phyloP scores from a whole-genome alignment of 2,329 filamentous ascomycete genomes.

The Arthrobotrys megalospora region DNA sequence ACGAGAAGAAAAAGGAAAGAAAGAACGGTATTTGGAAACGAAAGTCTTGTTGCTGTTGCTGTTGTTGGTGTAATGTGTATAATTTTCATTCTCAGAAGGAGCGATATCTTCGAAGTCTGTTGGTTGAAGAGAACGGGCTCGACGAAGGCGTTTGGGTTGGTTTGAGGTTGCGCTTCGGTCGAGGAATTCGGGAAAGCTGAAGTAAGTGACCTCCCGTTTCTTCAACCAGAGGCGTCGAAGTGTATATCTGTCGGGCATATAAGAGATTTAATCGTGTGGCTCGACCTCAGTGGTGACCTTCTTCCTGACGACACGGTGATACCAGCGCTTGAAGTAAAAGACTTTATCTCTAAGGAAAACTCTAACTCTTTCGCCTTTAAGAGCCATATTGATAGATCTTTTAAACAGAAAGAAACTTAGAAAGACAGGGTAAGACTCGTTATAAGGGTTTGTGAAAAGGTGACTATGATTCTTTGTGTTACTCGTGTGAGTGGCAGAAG shows the following conservation, averaged over 20 bases:
- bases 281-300: conserved; percentile 56
- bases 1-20: conserved; percentile 43
- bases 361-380: conserved; percentile 42
- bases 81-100: conserved; percentile 48
- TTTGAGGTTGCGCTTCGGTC: conserved; percentile 43
- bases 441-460: conserved; percentile 27
- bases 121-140: conserved; percentile 55
- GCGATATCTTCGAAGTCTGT: conserved; percentile 45
- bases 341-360: conserved; percentile 55
- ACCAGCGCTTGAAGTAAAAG: conserved; percentile 56
- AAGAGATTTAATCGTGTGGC: conserved; percentile 51
- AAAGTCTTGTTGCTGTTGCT: conserved; percentile 39
- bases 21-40: conserved; percentile 58
- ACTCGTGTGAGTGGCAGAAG: conserved; percentile 44
- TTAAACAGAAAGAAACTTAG: conserved; percentile 19
- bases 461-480: conserved; percentile 6
- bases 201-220: conserved; percentile 60
- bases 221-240: conserved; percentile 61
- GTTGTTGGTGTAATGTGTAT: conserved; percentile 37
- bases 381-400: conserved; percentile 45
- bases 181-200: conserved; percentile 58
- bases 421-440: conserved; percentile 18
- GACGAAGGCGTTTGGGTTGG: conserved; percentile 50
- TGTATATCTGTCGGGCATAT: conserved; percentile 60
- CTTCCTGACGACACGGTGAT: conserved; percentile 47